A percentile compares a stretch with the other conserved stretches of the same genome.
Evolutionary conservation across 1,284 basidiomycete genomes (phyloP).

Genomic region (Pascua guehoae): DNA sequence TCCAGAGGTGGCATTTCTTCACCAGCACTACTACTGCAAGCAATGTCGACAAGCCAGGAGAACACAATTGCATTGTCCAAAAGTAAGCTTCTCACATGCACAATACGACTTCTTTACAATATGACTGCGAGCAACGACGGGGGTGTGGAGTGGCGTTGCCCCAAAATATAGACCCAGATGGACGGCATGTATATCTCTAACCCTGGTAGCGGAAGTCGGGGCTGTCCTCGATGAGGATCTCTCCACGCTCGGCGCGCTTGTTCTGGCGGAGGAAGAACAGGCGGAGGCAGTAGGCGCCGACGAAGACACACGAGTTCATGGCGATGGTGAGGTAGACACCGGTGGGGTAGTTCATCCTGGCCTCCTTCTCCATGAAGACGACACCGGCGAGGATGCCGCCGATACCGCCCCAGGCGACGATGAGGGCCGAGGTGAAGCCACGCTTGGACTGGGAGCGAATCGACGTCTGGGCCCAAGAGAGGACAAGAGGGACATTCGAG

Average conservation of each 20-base stretch:
- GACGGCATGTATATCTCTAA: neutral
- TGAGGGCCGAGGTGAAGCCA: slow-evolving; percentile 43
- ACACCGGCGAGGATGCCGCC: slow-evolving; percentile 51
- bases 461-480: slow-evolving; percentile 47
- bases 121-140: too few species aligned
- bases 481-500: slow-evolving; percentile 36
- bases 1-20: too few species aligned
- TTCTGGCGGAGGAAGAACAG: slow-evolving; percentile 15
- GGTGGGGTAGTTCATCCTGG: slow-evolving; percentile 22
- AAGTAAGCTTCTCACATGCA: too few species aligned
- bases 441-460: slow-evolving; percentile 49
- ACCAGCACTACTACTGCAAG: too few species aligned
- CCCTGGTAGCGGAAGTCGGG: slow-evolving; percentile 12
- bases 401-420: slow-evolving; percentile 49
- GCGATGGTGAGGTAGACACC: slow-evolving; percentile 29
- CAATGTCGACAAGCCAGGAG: too few species aligned
- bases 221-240: slow-evolving; percentile 8
- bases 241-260: slow-evolving; percentile 7
- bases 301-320: slow-evolving; percentile 27
- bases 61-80: too few species aligned
- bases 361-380: slow-evolving; percentile 32
- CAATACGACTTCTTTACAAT: too few species aligned
- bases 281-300: slow-evolving; percentile 17
- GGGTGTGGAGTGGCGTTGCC: too few species aligned
- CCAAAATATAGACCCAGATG: too few species aligned